Base-by-base conservation (phyloP, 1,284 basidiomycete species). In the Rhodotorula mucilaginosa region DNA sequence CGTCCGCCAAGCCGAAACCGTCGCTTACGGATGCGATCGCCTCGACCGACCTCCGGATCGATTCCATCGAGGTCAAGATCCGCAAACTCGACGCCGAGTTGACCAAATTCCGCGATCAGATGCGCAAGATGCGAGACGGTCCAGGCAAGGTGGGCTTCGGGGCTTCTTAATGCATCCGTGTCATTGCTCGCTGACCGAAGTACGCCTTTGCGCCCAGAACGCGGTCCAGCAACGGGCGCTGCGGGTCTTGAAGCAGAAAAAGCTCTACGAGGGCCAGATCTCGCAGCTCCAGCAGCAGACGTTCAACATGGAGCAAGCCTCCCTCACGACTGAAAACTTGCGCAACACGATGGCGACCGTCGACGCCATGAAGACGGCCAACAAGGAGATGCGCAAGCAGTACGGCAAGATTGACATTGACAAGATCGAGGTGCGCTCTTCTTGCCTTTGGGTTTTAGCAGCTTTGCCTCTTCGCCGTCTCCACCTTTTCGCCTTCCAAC, bases 341-440 rank as follows among this genome's bases (percentile, higher is more conserved):
- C 88, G 93, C 74, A 99, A 98, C 80, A 99, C 97, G 78, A 99
- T 99, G 97, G 96, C 94, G n/a, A 99, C 97, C 0, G 89, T 99
- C 31, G 93, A 97, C 79, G 97, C 94, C 8, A 98, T 99, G 95
- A 89, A 93, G 80, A 82, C 87, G n/a, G 95, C 97, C 26, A 98
- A 98, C 84, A 97, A 97, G 84, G 94, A 98, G 82, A 88, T 99
- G 84, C 88, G 88, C 83, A 93, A 90, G 81, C 96, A 98, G 82
- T 99, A 99, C 80, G 95, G 96, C 64, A 97, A 96, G 83, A 89
- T 99, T 75, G 90, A 99, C 81, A 88, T 99, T 75, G 93, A 97
- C 85, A 97, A 98, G 87, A 98, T 99, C 78, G 97, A 99, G 86
- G 93, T 94, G 75, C 65, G 84, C 80, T 69, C 56, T 46, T 31